Conservation (phyloP, 139 green algal genomes). For the Dunaliella primolecta region DNA sequence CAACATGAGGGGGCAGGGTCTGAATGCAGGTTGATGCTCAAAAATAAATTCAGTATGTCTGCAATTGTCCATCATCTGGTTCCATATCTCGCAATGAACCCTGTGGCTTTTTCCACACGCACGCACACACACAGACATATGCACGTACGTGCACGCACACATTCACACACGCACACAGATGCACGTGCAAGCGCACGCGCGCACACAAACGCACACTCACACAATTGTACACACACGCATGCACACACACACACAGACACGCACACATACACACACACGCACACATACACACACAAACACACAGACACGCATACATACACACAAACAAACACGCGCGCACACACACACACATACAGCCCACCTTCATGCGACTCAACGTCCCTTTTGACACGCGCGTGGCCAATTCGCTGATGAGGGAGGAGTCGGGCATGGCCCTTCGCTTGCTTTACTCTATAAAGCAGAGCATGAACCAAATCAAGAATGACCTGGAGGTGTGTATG, state of each 20-base stretch:
- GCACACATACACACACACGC: neutral
- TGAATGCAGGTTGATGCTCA: too few relatives aligned
- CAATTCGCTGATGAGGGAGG: conserved; percentile 59
- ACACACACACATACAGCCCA: conserved; percentile 36
- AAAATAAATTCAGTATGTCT: too few relatives aligned
- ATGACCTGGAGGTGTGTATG: conserved; percentile 41
- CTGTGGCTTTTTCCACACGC: too few relatives aligned
- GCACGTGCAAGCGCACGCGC: too few relatives aligned
- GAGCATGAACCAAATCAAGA: conserved; percentile 38
- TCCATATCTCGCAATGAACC: too few relatives aligned
- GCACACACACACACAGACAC: conserved; percentile 1
- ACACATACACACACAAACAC: neutral
- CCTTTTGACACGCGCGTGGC: conserved; percentile 49
- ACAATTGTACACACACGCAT: neutral
- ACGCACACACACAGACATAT: neutral
- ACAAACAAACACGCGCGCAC: neutral
- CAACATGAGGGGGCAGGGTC: too few relatives aligned
- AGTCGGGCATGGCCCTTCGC: conserved; percentile 53
- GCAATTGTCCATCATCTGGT: too few relatives aligned
- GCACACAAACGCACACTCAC: neutral
- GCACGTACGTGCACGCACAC: neutral
- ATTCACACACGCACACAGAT: neutral
- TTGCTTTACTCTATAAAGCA: conserved; percentile 67
- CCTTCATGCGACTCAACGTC: conserved; percentile 57
- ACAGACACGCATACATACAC: neutral